phyloP scores from a whole-genome alignment of 768 basidiomycete species.

The Termitomyces sp. region DNA sequence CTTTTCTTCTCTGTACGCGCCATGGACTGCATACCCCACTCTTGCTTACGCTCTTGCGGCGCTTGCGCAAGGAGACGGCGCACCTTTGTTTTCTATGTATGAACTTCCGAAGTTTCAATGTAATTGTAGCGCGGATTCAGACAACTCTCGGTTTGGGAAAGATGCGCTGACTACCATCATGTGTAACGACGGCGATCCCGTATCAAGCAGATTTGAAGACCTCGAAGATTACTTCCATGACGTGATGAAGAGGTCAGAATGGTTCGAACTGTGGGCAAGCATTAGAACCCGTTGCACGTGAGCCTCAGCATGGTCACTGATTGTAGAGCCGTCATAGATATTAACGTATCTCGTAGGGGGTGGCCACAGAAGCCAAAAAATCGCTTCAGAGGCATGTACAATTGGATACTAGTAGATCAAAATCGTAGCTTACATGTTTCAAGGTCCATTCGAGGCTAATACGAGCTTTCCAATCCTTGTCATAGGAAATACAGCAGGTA shows the following conservation, averaged over 20 bases:
- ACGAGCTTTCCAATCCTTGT: conserved; percentile 27
- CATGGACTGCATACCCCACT: conserved; percentile 24
- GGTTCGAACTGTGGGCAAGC: conserved; percentile 25
- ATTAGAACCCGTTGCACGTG: conserved; percentile 26
- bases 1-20: conserved; percentile 29
- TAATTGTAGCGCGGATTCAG: conserved; percentile 17
- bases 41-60: conserved; percentile 31
- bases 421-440: not conserved
- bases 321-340: not conserved
- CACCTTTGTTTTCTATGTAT: conserved; percentile 17
- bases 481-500: conserved; percentile 19
- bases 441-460: conserved; percentile 23
- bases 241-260: conserved; percentile 19
- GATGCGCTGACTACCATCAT: conserved; percentile 20
- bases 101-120: conserved; percentile 22
- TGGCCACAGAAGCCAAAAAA: conserved; percentile 18
- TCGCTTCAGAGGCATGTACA: conserved; percentile 16
- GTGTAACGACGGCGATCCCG: conserved; percentile 30
- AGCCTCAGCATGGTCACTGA: conserved; percentile 6
- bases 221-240: conserved; percentile 22
- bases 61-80: conserved; percentile 26
- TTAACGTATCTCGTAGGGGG: conserved; percentile 9
- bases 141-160: not conserved
- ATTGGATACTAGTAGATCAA: not conserved
- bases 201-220: conserved; percentile 22